These are phyloP conservation scores for Smittium culicis DNA, from an alignment of 371 early-diverging fungal species.

Conservation along the genomic window DNA sequence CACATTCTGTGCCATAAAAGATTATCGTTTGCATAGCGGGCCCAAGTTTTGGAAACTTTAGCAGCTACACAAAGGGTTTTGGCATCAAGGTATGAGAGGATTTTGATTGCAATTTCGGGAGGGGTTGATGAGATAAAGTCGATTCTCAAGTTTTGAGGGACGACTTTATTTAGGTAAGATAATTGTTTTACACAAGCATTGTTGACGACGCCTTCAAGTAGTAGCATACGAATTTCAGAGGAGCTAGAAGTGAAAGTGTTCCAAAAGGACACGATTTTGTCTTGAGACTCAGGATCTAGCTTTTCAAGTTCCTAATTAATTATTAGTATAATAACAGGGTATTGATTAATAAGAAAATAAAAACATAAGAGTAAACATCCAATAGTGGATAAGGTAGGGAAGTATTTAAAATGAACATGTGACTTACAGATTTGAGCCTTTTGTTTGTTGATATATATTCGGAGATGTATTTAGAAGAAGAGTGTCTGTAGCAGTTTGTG, in stretches of 20 bases:
- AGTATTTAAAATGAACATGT: neutral
- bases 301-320: neutral
- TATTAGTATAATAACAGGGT: neutral
- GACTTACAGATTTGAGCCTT: too few relatives aligned
- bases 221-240: conserved; percentile 43
- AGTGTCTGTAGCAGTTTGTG: conserved; percentile 29
- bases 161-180: conserved; percentile 51
- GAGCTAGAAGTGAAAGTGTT: conserved; percentile 11
- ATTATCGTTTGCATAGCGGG: conserved; percentile 70
- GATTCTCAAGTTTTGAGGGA: conserved; percentile 54
- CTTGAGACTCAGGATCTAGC: conserved; percentile 2
- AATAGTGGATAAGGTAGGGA: neutral
- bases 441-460: conserved; percentile 22
- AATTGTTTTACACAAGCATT: conserved; percentile 64
- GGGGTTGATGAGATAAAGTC: conserved; percentile 69
- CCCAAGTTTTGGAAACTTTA: conserved; percentile 72
- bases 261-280: neutral
- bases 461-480: conserved; percentile 25
- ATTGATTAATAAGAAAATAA: neutral
- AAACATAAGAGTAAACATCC: neutral
- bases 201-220: conserved; percentile 55
- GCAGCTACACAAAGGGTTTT: conserved; percentile 80
- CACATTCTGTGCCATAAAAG: conserved; percentile 89
- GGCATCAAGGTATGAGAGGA: conserved; percentile 80
- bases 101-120: conserved; percentile 57